A percentile compares a stretch with the other conserved stretches of the same genome.
Conservation (phyloP, 2,329 filamentous ascomycete species). For the Albifimbria verrucaria region DNA sequence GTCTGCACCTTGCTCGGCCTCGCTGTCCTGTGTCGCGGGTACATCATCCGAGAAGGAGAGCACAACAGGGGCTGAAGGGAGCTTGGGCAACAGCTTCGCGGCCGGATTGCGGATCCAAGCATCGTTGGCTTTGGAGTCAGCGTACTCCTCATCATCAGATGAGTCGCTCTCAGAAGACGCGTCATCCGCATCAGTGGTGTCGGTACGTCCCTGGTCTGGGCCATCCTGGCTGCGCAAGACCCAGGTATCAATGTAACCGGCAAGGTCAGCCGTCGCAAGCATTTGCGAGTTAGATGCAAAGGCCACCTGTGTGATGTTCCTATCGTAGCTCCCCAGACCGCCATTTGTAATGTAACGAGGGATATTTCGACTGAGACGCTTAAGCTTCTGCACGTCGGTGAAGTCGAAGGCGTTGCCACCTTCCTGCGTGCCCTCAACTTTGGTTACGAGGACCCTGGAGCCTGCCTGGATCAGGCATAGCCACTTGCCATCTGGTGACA, state of each 20-base stretch:
- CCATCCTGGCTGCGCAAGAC: constrained; percentile 50
- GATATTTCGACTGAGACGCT: constrained; percentile 50
- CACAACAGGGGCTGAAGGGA: constrained; percentile 61
- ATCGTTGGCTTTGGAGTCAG: constrained; percentile 36
- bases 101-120: constrained; percentile 75
- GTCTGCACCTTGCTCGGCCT: constrained; percentile 19
- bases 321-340: constrained; percentile 71
- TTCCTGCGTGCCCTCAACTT: constrained; percentile 16
- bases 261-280: constrained; percentile 75
- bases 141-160: constrained; percentile 43
- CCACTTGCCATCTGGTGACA: constrained; percentile 71
- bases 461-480: constrained; percentile 62
- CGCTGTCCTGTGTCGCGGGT: constrained; percentile 24
- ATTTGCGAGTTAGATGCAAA: constrained; percentile 82
- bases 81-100: constrained; percentile 64
- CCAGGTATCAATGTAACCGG: constrained; percentile 87
- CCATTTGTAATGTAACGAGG: constrained; percentile 57
- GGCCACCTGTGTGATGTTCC: constrained; percentile 67
- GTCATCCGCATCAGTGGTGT: constrained; percentile 28
- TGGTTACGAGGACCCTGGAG: constrained; percentile 50
- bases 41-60: constrained; percentile 62
- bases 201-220: constrained; percentile 25
- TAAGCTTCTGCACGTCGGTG: constrained; percentile 40
- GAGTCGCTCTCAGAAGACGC: constrained; percentile 32
- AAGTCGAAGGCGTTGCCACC: constrained; percentile 20